phyloP scores from a whole-genome alignment of 2,329 filamentous ascomycete species.

The Ascomycota sp. region DNA sequence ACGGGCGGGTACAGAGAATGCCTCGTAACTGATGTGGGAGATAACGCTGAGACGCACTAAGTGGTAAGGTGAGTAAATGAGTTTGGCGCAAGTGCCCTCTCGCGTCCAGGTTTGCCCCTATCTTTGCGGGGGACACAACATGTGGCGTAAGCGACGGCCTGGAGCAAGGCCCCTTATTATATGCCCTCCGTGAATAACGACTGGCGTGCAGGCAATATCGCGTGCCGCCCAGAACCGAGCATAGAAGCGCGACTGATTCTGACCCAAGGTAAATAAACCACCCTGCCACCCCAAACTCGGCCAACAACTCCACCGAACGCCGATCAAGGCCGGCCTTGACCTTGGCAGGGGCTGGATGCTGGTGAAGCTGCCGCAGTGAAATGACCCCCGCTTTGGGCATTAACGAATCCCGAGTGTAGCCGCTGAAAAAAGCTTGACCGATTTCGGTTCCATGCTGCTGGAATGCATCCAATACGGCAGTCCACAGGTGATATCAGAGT shows the following conservation, averaged over 20 bases:
- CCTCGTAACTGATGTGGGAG: too few species aligned
- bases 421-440: constrained; percentile 3
- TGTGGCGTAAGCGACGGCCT: too few species aligned
- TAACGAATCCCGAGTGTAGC: constrained; percentile 7
- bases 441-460: constrained; percentile 1
- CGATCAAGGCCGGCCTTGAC: neutral
- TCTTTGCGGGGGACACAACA: too few species aligned
- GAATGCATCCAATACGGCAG: constrained; percentile 6
- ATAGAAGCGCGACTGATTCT: neutral
- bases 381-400: constrained; percentile 2
- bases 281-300: neutral
- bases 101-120: too few species aligned
- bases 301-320: neutral
- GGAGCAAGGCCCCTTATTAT: neutral
- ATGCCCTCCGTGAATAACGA: neutral
- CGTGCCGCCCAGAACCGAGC: neutral
- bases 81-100: too few species aligned
- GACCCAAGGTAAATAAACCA: neutral
- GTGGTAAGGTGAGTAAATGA: too few species aligned
- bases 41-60: too few species aligned
- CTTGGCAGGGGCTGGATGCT: neutral
- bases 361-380: too few species aligned
- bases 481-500: neutral
- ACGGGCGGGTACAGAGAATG: too few species aligned
- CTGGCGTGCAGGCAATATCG: neutral